Evolutionary conservation across 768 basidiomycete species (phyloP).

Genomic region (Punctularia strigosozonata): DNA sequence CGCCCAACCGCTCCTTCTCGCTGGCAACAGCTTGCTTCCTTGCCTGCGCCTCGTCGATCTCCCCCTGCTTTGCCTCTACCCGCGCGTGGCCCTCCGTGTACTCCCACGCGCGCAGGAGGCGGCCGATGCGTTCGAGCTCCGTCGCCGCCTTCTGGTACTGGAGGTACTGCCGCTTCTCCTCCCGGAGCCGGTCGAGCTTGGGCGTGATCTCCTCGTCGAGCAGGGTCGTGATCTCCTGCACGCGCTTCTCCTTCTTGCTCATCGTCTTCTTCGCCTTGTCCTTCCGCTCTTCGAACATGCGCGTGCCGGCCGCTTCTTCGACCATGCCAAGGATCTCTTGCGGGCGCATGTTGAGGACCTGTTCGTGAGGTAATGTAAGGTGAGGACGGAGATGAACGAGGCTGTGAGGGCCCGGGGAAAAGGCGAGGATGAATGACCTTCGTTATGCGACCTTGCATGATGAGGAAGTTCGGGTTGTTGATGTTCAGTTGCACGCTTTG

Average conservation of each 20-base stretch:
- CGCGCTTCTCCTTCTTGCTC: conserved; percentile 93
- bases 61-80: conserved; percentile 40
- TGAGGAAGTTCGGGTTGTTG: conserved; percentile 98
- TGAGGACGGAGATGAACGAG: conserved; percentile 1
- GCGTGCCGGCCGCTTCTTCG: conserved; percentile 95
- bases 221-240: conserved; percentile 74
- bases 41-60: too few species aligned
- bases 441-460: conserved; percentile 99
- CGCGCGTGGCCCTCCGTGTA: conserved; percentile 58
- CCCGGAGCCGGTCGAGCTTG: conserved; percentile 82
- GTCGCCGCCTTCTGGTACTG: conserved; percentile 82
- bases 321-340: conserved; percentile 98
- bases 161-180: conserved; percentile 80
- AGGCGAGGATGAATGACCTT: conserved; percentile 41
- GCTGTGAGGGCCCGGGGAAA: neutral
- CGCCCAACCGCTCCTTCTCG: conserved; percentile 34
- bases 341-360: conserved; percentile 96
- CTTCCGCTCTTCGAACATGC: conserved; percentile 98
- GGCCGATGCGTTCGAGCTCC: conserved; percentile 78
- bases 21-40: too few species aligned
- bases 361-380: neutral
- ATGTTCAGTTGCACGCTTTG: conserved; percentile 97
- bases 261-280: conserved; percentile 95
- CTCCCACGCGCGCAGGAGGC: conserved; percentile 79
- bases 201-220: conserved; percentile 88